Evolutionary conservation across 441 rosid genomes (phyloP).

Genomic region (Metrosideros polymorpha): DNA sequence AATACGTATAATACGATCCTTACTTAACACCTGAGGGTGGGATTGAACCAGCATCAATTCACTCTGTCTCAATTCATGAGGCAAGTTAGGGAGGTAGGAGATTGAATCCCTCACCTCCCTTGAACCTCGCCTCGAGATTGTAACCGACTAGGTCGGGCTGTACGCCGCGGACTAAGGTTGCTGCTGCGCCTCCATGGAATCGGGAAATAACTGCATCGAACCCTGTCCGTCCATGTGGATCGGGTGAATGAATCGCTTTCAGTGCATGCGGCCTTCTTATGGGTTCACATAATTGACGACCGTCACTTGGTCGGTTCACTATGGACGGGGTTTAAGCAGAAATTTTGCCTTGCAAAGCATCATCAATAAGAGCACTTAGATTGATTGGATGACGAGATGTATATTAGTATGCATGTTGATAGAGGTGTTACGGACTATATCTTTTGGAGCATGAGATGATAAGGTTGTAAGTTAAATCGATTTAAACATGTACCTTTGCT

Average conservation of each 20-base stretch:
- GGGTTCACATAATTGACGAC: background rate
- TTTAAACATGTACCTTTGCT: too few relatives aligned
- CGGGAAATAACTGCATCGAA: background rate
- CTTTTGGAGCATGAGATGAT: background rate
- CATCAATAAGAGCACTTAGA: background rate
- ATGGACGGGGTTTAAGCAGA: background rate
- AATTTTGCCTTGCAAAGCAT: background rate
- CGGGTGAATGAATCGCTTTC: background rate
- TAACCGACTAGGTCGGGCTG: background rate
- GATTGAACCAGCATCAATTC: background rate
- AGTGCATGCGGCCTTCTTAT: background rate
- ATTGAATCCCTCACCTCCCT: background rate
- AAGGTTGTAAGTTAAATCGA: background rate
- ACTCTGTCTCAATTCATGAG: background rate
- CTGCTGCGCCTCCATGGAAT: background rate
- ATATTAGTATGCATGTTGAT: background rate
- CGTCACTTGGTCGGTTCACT: background rate
- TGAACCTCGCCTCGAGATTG: background rate
- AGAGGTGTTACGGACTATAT: background rate
- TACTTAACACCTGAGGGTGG: background rate
- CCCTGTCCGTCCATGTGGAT: background rate
- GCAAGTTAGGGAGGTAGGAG: background rate
- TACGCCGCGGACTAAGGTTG: background rate
- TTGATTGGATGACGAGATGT: background rate
- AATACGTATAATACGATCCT: background rate